phyloP scores from a whole-genome alignment of 345 rosid genomes.

The Clarkia xantiana region DNA sequence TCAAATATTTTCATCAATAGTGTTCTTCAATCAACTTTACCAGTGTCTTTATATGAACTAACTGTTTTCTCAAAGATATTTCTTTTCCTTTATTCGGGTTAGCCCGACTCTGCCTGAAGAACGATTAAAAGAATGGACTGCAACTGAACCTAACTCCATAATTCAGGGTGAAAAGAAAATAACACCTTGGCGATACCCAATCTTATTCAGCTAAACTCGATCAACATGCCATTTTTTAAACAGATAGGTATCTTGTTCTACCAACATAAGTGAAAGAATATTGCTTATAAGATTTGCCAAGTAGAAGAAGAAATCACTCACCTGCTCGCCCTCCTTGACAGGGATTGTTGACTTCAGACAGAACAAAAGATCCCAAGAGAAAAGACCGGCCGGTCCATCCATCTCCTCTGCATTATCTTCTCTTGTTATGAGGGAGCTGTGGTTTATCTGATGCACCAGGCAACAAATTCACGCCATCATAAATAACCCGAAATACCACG shows the following conservation, averaged over 20 bases:
- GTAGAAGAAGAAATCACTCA: background rate
- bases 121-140: too few relatives aligned
- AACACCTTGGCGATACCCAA: too few relatives aligned
- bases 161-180: too few relatives aligned
- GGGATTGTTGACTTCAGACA: slow-evolving; percentile 12
- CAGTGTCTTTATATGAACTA: too few relatives aligned
- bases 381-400: slow-evolving; percentile 17
- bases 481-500: background rate
- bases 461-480: background rate
- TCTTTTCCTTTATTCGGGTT: too few relatives aligned
- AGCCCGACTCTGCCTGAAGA: too few relatives aligned
- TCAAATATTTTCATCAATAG: too few relatives aligned
- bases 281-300: background rate
- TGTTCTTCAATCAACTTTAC: too few relatives aligned
- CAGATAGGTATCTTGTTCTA: background rate
- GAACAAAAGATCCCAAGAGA: slow-evolving; percentile 17
- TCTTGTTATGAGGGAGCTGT: slow-evolving; percentile 7
- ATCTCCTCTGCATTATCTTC: slow-evolving; percentile 17
- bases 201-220: too few relatives aligned
- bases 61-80: too few relatives aligned
- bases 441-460: slow-evolving; percentile 12
- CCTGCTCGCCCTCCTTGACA: slow-evolving; percentile 19
- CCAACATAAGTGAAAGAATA: background rate
- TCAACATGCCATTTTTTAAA: background rate
- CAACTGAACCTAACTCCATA: too few relatives aligned